Base-by-base conservation (phyloP, 805 yeast species). In the Wickerhamiella lipophila region DNA sequence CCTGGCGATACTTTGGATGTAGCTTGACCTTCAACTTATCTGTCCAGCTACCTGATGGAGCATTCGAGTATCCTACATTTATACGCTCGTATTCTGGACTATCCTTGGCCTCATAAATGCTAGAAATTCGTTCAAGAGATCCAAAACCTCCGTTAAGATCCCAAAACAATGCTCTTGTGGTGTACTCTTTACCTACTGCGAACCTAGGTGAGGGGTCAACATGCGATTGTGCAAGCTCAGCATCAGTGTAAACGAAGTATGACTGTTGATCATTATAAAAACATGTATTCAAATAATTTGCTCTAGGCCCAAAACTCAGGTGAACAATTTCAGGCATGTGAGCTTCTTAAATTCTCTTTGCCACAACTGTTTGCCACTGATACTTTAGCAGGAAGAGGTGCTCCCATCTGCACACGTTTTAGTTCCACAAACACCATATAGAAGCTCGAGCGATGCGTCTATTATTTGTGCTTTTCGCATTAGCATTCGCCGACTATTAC, bases 151-250 rank as follows among this genome's bases (percentile, higher is more conserved):
- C 80, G 18, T 72, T 68, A 42, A 78, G 73, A 53, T 92, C 97
- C 80, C 88, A 85, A n/a, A 86, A 57, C 30, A 86, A 57, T 0
- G 83, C 76, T 49, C 97, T 66, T 1, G 98, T 97, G n/a, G 81
- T 71, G 60, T 77, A 85, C n/a, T 78, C 74, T 0, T 74, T 55
- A 1, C 71, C 70, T 4, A 74, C 66, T 35, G 69, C 65, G 53
- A 78, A 69, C 52, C 71, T 71, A 3, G 78, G 68, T 15, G 65
- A 47, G 2, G 81, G 73, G 52, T 72, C 75, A 3, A 71, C 64
- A 0, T 30, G 49, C n/a, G 68, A 60, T 11, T 43, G 43, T 3
- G 50, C 53, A 13, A 47, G 49, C 15, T 58, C 57, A n/a, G 52
- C 61, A 13, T 57, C 60, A 11, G 50, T 63, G 60, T 73, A 81